Base-by-base conservation (phyloP, 2,329 filamentous ascomycete species). In the Penicillium sp. region DNA sequence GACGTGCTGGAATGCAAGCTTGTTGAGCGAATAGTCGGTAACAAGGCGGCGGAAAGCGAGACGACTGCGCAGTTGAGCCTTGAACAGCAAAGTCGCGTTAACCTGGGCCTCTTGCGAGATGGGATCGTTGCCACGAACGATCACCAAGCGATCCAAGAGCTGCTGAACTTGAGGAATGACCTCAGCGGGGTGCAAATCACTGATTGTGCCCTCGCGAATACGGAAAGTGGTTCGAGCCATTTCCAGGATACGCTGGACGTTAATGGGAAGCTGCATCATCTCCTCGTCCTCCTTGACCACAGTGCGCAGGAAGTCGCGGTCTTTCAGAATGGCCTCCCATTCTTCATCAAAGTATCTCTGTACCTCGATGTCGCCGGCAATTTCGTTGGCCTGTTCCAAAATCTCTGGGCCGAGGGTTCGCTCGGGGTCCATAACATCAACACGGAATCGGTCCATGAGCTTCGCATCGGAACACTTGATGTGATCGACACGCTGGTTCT, bases 11-110 rank as follows among this genome's bases (percentile, higher is more conserved):
- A 99, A 93, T 1, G 94, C 93, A 62, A 96, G 83, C 75, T 91
- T 94, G 79, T 91, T 96, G 65, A 99, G 79, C 13, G 88, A 89
- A 71, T 96, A 88, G 66, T 92, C 85, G 54, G 91, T 88, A 45
- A 96, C 93, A 60, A 99, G 82, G 59, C 92, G 89, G 79, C 96
- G 96, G 85, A 92, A 99, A 0, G 94, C 90, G 56, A 99, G 82
- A 52, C 91, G 87, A 35, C 93, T 96, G 49, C 94, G 89, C 56
- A 97, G 78, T 69, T 96, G 88, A 13, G 91, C 90, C 80, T 97
- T 97, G 84, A 97, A 92, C 12, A 99, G 82, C 57, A 96, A 83
- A 0, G 93, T 97, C 4, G 96, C 90, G 68, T 90, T 97, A 49
- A 86, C 78, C 67, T 99, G 91, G 8, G 93, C 94, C 75, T 99